Conservation (phyloP, 2,329 filamentous ascomycete genomes). For the Phaeophleospora eucalypticola region DNA sequence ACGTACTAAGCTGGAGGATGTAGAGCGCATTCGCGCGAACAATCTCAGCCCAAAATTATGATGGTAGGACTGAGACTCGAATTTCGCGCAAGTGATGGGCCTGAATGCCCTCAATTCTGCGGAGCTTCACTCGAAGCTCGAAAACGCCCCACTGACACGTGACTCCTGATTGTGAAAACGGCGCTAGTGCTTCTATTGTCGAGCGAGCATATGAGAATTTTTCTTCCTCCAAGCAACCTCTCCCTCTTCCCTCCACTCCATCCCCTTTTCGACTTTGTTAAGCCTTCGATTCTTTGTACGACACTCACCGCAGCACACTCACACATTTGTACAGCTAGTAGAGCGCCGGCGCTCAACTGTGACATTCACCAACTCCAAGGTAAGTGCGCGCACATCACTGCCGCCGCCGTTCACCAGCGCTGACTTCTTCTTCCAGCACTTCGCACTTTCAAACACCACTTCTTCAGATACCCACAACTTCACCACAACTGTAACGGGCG, state of each 20-base stretch:
- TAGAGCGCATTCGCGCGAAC: neutral
- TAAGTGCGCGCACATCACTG: neutral
- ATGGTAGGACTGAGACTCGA: neutral
- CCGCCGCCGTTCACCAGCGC: neutral
- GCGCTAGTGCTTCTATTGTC: neutral
- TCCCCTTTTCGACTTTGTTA: neutral
- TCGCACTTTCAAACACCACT: too few relatives aligned
- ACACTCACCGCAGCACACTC: neutral
- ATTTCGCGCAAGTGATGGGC: neutral
- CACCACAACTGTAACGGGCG: too few relatives aligned
- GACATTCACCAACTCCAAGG: neutral
- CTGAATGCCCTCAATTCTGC: neutral
- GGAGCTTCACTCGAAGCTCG: slow-evolving; percentile 2
- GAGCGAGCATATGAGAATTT: neutral
- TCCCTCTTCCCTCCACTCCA: neutral
- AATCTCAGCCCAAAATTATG: neutral
- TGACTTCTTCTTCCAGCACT: too few relatives aligned
- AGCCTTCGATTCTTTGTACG: slow-evolving; percentile 1
- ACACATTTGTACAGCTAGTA: neutral
- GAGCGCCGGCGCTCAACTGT: neutral
- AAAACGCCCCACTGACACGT: neutral
- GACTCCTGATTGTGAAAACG: neutral
- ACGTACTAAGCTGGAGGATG: slow-evolving; percentile 3
- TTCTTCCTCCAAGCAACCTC: neutral
- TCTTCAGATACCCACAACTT: too few relatives aligned